These are phyloP conservation scores for Gentiana macrophylla DNA, from an alignment of 257 asterid species.

Conservation along the genomic window DNA sequence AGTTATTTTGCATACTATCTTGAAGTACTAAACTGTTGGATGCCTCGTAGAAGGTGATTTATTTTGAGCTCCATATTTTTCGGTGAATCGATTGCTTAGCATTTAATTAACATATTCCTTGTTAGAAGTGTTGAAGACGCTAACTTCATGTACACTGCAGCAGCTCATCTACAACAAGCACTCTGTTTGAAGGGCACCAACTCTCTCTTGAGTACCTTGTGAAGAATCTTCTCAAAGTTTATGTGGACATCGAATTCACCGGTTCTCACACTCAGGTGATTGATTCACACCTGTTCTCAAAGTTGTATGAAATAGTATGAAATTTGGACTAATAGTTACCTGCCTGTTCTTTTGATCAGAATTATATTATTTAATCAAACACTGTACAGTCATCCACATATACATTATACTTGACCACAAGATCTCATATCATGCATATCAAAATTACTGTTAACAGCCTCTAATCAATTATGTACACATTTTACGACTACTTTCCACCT, in stretches of 20 bases:
- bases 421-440: too few relatives aligned
- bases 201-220: conserved; percentile 82
- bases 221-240: conserved; percentile 77
- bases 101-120: not conserved
- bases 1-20: too few relatives aligned
- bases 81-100: not conserved
- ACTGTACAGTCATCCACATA: too few relatives aligned
- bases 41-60: conserved; percentile 87
- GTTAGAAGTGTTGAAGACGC: not conserved
- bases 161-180: conserved; percentile 71
- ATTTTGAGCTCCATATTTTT: not conserved
- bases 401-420: too few relatives aligned
- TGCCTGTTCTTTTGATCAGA: too few relatives aligned
- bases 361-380: too few relatives aligned
- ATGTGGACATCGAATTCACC: conserved; percentile 92
- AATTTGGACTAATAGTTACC: too few relatives aligned
- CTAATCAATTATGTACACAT: too few relatives aligned
- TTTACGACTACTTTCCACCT: too few relatives aligned
- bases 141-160: conserved; percentile 22
- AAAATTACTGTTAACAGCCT: too few relatives aligned
- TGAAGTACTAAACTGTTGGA: conserved; percentile 96
- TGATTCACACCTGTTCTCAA: conserved; percentile 5
- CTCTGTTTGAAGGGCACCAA: conserved; percentile 76
- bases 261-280: conserved; percentile 97
- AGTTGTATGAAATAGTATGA: too few relatives aligned